These are phyloP conservation scores for Verbena officinalis DNA, from an alignment of 257 asterid species.

Conservation along the genomic window DNA sequence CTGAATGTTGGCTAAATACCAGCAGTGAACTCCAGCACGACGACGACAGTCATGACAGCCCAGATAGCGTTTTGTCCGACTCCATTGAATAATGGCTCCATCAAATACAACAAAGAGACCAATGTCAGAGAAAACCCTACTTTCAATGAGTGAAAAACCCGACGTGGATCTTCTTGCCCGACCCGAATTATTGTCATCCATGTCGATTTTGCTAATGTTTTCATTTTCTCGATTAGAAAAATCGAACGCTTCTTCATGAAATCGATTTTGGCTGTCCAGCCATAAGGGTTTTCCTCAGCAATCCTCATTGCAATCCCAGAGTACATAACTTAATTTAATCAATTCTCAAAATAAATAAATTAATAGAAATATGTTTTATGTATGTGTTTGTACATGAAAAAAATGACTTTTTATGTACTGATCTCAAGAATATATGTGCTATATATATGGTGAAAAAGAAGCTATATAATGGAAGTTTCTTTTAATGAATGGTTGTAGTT, in stretches of 20 bases:
- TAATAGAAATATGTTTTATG: no score
- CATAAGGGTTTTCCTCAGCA: slow-evolving; percentile 21
- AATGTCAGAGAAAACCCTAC: slow-evolving; percentile 77
- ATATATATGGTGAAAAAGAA: background rate
- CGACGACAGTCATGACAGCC: slow-evolving; percentile 98
- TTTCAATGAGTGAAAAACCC: slow-evolving; percentile 76
- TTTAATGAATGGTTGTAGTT: background rate
- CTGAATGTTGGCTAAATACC: slow-evolving; percentile 43
- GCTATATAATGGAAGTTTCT: background rate
- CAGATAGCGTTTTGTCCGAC: slow-evolving; percentile 86
- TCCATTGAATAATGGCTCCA: slow-evolving; percentile 79
- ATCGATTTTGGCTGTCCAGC: slow-evolving; percentile 31
- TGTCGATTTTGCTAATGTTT: slow-evolving; percentile 35
- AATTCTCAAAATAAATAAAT: no score
- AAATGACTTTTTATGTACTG: no score
- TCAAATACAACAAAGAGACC: slow-evolving; percentile 69
- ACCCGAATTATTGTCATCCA: slow-evolving; percentile 53
- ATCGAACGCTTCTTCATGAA: slow-evolving; percentile 43
- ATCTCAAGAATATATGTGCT: no score
- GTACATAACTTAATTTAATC: slow-evolving; percentile 16
- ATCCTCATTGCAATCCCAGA: slow-evolving; percentile 36
- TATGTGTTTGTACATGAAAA: no score
- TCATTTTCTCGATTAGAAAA: slow-evolving; percentile 32
- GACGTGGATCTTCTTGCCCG: slow-evolving; percentile 73
- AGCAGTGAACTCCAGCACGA: slow-evolving; percentile 91